Evolutionary conservation across 805 yeast genomes (phyloP), one percentile per base, ranked within the genome.

Genomic region (Millerago galiae): DNA sequence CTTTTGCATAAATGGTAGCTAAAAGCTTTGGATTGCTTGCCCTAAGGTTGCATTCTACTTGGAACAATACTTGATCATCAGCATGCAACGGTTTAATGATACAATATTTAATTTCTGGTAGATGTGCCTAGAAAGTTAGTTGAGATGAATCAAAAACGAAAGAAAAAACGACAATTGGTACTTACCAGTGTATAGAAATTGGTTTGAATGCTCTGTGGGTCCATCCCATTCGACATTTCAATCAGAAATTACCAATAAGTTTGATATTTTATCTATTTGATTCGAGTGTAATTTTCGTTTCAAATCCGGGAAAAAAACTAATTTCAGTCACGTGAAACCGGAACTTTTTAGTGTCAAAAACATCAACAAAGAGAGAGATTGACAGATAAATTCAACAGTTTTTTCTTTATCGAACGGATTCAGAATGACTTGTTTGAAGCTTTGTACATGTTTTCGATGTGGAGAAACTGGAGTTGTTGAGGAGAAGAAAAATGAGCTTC

Each of bases 51-150:
- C 70, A 49, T 45, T 71, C 75, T 34, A 68, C 68, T 38, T 68
- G 69, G 27, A 70, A 55, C 7, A 71, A 56, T 50, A 65, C 56
- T 42, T 69, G 71, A 35, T 67, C 72, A 36, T 67, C 70, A 2
- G 46, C 31, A 17, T 11, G 27, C 4, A 52, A 25, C 21, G 37
- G 44, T 8, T 44, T 45, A 39, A 46, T 43, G 14, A 50, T 45
- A 7, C 44, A 29, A 41, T 54, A 55, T 28, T 42, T 47, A 28
- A 56, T 50, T 46, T 49, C 52, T 3, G 42, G 31, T 4, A 52
- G 31, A 17, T 35, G 42, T 13, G 47, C 43, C 47, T 44, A 10
- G 13, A 4, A 13, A 8, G 34, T 15, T 16, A 32, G 30, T 18
- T 15, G 15, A 15, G 6, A 13, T 13, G 16, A 7, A 8, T 12